Evolutionary conservation across 495 filamentous ascomycete species (phyloP), one percentile per base, ranked within the genome.

Genomic region (Penicillium waksmanii): DNA sequence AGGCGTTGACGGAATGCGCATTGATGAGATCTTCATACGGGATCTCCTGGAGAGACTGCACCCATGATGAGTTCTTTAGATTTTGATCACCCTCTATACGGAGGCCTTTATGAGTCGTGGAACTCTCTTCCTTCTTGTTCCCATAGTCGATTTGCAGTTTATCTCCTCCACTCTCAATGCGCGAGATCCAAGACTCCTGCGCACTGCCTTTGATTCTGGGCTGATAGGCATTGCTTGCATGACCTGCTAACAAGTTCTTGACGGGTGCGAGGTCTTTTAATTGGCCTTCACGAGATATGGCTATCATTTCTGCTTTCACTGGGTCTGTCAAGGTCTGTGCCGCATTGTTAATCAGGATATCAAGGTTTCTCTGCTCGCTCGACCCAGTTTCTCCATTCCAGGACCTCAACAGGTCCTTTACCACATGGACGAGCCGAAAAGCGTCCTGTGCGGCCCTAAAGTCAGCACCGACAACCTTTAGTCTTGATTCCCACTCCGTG

Each of bases 21-120:
- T 70, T 76, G 53, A 81, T 75, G 57, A 82, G 61, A 57, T 81
- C 80, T 58, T 80, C 77, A 66, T 82, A 81, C 2, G 80, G 80
- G 19, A 82, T 80, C 48, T 82, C 68, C 13, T 56, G 25, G 17
- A 80, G 49, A 3, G 65, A 63, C 55, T 80, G 80, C n/a, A 76
- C 66, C 80, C 78, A 81, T 1, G 77, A 77, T 10, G 76, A 73
- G 58, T 63, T 68, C 48, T 34, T 23, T 25, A 48, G 21, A 13
- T 58, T 55, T 19, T 47, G n/a, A 31, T 48, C 36, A 12, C 50
- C 17, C n/a, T 33, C 51, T 17, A 44, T 47, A 38, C 47, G 35
- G 6, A 47, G 21, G 6, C 44, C 44, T 17, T 47, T 47, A 21
- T 21, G 21, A 21, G 18, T 56, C 48, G 52, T 51, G 21, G 44